Evolutionary conservation across 2,329 filamentous ascomycete genomes (phyloP), one percentile per base, ranked within the genome.

Genomic region (Apiospora rasikravindrae): DNA sequence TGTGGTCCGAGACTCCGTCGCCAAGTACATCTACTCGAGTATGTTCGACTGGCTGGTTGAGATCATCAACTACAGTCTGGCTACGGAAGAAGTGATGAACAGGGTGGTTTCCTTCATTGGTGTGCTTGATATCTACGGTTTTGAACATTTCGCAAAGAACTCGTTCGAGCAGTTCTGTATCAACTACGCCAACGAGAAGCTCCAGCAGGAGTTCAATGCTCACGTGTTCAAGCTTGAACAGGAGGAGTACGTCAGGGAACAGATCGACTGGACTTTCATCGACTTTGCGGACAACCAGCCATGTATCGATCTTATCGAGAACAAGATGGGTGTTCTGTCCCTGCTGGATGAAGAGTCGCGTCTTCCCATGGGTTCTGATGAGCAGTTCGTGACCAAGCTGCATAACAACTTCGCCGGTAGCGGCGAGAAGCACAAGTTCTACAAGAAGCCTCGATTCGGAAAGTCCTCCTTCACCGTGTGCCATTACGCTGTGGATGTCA

Each of bases 131-230:
- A 99, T 99, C 77, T 98, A 98, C 83, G 96, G 96, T 75, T 99
- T 99, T 80, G 96, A 99, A 83, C 96, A 98, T 84, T 99, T 99
- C 80, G 96, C 96, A 74, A 98, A 98, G 87, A 99, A 99, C 86
- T 99, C 96, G 0, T 99, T 99, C 79, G 96, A 99, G 82, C 96
- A 99, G 82, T 99, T 99, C 84, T 99, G 96, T 85, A 99, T 99
- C 89, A 99, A 99, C 84, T 99, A 99, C 80, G 96, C 96, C 84
- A 99, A 99, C 83, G 96, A 99, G 84, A 99, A 99, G 84, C 87
- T 99, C 71, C 96, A 99, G 82, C 96, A 99, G 82, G 96, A 98
- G 82, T 99, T 99, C 87, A 99, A 99, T 84, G 94, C 97, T 81
- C 96, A 99, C 80, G 96, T 99, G 47, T 99, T 99, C 89, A 98